Evolutionary conservation across 345 rosid genomes (phyloP).

Genomic region (Citrus trifoliata): DNA sequence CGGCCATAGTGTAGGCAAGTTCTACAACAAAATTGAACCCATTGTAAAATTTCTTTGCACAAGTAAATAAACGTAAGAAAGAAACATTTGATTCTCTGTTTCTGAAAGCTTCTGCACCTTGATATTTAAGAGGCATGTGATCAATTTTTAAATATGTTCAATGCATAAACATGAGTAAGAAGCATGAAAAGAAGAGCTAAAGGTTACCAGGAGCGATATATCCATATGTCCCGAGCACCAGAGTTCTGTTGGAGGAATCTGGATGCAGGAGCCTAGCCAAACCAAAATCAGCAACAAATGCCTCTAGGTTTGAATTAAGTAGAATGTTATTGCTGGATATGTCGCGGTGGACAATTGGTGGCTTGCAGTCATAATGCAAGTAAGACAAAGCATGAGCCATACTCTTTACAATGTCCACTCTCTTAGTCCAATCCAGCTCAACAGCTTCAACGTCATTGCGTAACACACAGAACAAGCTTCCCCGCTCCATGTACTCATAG

Average conservation of each 20-base stretch:
- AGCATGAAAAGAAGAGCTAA: not conserved
- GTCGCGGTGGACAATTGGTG: not conserved
- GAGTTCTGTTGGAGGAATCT: not conserved
- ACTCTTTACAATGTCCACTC: too few relatives aligned
- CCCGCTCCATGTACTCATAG: not conserved
- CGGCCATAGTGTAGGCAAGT: not conserved
- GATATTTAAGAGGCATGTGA: too few relatives aligned
- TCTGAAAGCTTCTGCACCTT: too few relatives aligned
- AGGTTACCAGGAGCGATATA: not conserved
- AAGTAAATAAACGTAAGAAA: too few relatives aligned
- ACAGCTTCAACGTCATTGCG: not conserved
- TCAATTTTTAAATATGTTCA: too few relatives aligned
- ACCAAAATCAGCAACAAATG: slow-evolving; percentile 1
- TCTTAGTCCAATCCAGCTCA: not conserved
- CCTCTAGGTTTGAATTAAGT: not conserved
- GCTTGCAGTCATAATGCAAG: slow-evolving; percentile 1
- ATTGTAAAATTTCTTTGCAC: not conserved
- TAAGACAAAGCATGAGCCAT: not conserved
- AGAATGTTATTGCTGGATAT: not conserved
- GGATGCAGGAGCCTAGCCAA: not conserved
- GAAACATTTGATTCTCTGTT: too few relatives aligned
- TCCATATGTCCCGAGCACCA: not conserved
- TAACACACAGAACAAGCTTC: not conserved
- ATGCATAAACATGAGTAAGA: not conserved
- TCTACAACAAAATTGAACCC: not conserved